phyloP scores from a whole-genome alignment of 441 rosid genomes.

The Metrosideros polymorpha region DNA sequence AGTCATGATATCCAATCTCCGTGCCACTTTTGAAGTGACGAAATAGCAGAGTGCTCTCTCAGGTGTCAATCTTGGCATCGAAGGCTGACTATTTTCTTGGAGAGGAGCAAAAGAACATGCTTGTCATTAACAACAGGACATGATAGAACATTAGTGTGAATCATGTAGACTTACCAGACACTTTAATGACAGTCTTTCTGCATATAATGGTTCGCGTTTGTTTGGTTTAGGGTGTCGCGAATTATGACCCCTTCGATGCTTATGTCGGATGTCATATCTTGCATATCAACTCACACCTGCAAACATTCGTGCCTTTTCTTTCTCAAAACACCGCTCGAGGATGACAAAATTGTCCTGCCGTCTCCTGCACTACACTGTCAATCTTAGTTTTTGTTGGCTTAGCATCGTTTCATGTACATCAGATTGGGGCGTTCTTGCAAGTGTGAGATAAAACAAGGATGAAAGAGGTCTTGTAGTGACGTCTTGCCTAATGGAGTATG shows the following conservation, averaged over 20 bases:
- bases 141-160: background rate
- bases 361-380: background rate
- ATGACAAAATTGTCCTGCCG: background rate
- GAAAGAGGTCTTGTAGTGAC: background rate
- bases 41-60: constrained; percentile 21
- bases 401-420: background rate
- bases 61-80: background rate
- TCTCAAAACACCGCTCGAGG: background rate
- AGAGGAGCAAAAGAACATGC: background rate
- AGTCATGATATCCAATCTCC: constrained; percentile 83
- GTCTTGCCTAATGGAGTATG: background rate
- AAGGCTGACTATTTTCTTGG: background rate
- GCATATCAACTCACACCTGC: background rate
- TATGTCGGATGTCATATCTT: background rate
- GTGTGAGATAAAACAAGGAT: background rate
- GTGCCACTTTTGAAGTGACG: constrained; percentile 54
- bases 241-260: background rate
- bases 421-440: background rate
- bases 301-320: background rate
- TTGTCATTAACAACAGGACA: background rate
- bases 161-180: background rate
- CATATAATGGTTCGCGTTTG: background rate
- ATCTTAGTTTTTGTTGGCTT: background rate
- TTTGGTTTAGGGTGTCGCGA: background rate
- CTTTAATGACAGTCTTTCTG: background rate